Conservation (phyloP, 345 rosid genomes). For the Eucalyptus curtisii region DNA sequence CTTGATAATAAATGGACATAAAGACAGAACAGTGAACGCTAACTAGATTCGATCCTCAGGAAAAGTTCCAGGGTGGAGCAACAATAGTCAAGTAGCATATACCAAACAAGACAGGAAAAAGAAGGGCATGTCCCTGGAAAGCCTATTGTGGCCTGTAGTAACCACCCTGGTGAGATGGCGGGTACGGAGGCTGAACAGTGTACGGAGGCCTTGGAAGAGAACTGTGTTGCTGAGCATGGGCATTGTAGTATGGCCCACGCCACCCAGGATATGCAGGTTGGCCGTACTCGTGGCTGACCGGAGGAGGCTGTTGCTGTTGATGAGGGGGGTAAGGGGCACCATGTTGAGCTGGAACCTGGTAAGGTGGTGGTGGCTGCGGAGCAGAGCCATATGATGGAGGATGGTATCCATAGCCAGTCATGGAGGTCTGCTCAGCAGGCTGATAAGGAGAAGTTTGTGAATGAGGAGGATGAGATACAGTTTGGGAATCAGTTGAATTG, state of each 20-base stretch:
- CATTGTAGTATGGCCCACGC: conserved; percentile 83
- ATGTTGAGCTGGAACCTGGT: not conserved
- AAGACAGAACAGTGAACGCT: not conserved
- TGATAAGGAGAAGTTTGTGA: conserved; percentile 51
- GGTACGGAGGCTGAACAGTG: conserved; percentile 54
- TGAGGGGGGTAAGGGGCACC: conserved; percentile 45
- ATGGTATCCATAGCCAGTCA: conserved; percentile 43
- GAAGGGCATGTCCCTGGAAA: not conserved
- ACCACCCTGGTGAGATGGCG: conserved; percentile 65
- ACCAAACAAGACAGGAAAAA: not conserved
- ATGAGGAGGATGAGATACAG: conserved; percentile 12
- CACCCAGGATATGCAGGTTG: conserved; percentile 87
- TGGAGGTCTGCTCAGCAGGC: conserved; percentile 55
- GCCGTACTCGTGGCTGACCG: conserved; percentile 53
- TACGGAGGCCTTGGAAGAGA: conserved; percentile 80
- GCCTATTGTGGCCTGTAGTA: conserved; percentile 54
- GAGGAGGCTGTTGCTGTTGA: conserved; percentile 54
- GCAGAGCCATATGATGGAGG: conserved; percentile 43
- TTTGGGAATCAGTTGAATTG: conserved; percentile 41
- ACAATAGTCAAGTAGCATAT: not conserved
- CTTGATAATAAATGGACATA: not conserved
- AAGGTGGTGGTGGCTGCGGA: conserved; percentile 37
- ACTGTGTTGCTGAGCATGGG: conserved; percentile 58
- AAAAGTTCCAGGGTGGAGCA: not conserved
- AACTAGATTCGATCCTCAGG: not conserved